phyloP scores from a whole-genome alignment of 1,284 basidiomycete genomes.

The Cystobasidium slooffiae region DNA sequence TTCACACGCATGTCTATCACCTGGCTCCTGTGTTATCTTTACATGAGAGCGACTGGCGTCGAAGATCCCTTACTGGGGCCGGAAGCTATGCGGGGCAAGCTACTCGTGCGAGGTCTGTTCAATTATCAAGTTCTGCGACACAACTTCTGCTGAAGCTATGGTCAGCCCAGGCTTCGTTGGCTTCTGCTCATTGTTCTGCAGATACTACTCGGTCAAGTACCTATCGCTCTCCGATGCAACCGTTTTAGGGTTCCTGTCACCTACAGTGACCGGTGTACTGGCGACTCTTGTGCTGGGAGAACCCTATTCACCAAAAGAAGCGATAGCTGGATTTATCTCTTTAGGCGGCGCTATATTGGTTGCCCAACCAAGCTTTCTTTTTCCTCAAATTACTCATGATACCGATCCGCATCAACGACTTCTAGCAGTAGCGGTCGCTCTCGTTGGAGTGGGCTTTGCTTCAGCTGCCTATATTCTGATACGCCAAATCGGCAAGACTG shows the following conservation, averaged over 20 bases:
- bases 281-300: slow-evolving; percentile 54
- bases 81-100: slow-evolving; percentile 46
- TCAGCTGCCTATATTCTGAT: slow-evolving; percentile 56
- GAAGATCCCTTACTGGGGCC: slow-evolving; percentile 49
- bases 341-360: slow-evolving; percentile 56
- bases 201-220: slow-evolving; percentile 54
- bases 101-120: slow-evolving; percentile 47
- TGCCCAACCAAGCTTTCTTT: slow-evolving; percentile 52
- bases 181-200: slow-evolving; percentile 53
- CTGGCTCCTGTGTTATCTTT: slow-evolving; percentile 31
- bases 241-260: slow-evolving; percentile 55
- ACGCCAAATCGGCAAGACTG: slow-evolving; percentile 55
- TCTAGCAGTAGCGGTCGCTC: slow-evolving; percentile 49
- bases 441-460: slow-evolving; percentile 54
- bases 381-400: slow-evolving; percentile 36
- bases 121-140: background rate
- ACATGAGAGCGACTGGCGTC: slow-evolving; percentile 18
- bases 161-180: slow-evolving; percentile 47
- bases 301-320: slow-evolving; percentile 53
- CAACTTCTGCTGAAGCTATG: background rate
- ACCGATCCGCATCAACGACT: slow-evolving; percentile 37
- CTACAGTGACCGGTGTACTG: slow-evolving; percentile 54
- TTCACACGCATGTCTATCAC: slow-evolving; percentile 51
- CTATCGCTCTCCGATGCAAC: slow-evolving; percentile 56
- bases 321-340: slow-evolving; percentile 53